Base-by-base conservation (phyloP, 768 basidiomycete genomes). In the Hygrophorus pudorinus region DNA sequence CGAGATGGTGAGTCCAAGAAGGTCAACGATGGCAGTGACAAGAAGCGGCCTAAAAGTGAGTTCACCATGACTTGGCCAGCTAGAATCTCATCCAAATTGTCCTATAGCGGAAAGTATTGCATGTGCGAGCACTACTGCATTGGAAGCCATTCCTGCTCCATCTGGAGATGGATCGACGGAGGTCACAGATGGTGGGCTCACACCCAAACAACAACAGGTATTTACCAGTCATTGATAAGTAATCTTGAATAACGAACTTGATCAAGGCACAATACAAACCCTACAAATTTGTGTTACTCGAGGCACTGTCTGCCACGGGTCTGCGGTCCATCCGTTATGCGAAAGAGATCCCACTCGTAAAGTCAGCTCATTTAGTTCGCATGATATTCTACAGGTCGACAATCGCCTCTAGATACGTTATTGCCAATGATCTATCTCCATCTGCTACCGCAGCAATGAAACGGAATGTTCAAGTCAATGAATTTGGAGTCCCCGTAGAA, bases 311-410 rank as follows among this genome's bases (percentile, higher is more conserved):
- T 13, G 96, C 96, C 0, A 98, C 94, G 0, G 96, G 96, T 24
- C 72, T 99, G 20, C 81, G 96, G 5, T 85, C 93, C 1, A 96
- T 99, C 43, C 86, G 96, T 29, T 99, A 98, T 60, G 94, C 93
- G 0, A 91, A 96, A 54, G 96, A 99, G 64, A 91, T 99, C 7
- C 91, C 93, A 1, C 73, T 84, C 34, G 75, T 90, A 46, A 87
- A 80, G 94, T 96, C 40, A 59, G 78, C 1, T 21, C 37, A 24
- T 40, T 28, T 53, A 38, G 3, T 17, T 27, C 30, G 27, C 10
- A 31, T 41, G 9, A n/a, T 49, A 12, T 11, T n/a, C 36, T 29
- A 14, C 34, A 42, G 47, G 47, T 36, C 41, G 45, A 38, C 38
- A 50, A 56, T 18, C 49, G 21, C 41, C n/a, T 21, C 20, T 49